Conservation (phyloP, 208 protist genomes). For the Leishmania arabica region DNA sequence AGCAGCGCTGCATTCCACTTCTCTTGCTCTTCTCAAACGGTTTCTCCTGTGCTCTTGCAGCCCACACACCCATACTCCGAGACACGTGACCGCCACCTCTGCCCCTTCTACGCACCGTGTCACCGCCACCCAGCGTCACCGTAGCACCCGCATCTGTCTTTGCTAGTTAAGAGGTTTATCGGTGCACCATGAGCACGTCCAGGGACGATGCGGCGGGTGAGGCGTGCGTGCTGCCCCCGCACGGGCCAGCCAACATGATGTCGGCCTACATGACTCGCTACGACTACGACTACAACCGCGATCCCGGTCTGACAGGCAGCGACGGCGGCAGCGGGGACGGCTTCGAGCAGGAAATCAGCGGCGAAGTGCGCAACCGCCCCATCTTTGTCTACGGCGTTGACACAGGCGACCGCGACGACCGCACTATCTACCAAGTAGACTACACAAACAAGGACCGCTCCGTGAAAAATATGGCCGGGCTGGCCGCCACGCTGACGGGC, state of each 20-base stretch:
- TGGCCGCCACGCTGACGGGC: constrained; percentile 11
- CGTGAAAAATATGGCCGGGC: constrained; percentile 25
- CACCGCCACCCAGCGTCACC: not conserved
- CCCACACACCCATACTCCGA: not conserved
- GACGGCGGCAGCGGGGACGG: not conserved
- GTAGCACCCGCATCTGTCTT: not conserved
- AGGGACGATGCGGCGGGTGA: constrained; percentile 1
- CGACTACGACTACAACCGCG: constrained; percentile 89
- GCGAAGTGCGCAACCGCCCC: constrained; percentile 75
- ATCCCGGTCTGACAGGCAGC: constrained; percentile 14
- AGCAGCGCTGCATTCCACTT: not conserved
- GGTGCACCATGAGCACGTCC: not conserved
- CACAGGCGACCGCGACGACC: constrained; percentile 26
- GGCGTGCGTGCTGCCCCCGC: constrained; percentile 38
- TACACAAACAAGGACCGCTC: constrained; percentile 46
- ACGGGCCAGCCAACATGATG: constrained; percentile 74
- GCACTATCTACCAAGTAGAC: constrained; percentile 61
- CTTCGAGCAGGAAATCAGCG: constrained; percentile 46
- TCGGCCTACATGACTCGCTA: constrained; percentile 84
- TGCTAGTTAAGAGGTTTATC: not conserved
- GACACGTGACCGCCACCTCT: not conserved
- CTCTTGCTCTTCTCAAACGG: not conserved
- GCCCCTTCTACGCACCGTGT: not conserved
- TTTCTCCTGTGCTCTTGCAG: not conserved
- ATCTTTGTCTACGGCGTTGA: constrained; percentile 52